Conservation (phyloP, 495 filamentous ascomycete species). For the Tuber umbilicatum region DNA sequence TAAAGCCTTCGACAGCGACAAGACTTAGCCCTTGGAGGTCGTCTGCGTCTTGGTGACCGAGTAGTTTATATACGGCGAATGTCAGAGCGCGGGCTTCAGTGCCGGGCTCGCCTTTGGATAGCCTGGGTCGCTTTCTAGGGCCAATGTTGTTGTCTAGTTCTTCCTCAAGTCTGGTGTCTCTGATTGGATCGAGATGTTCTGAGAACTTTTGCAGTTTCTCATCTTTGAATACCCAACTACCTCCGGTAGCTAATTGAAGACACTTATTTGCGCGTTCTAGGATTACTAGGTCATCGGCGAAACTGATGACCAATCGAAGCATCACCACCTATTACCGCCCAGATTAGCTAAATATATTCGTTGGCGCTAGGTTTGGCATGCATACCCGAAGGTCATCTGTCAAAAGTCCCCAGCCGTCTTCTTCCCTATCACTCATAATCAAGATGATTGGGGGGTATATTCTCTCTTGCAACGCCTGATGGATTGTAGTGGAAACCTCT, state of each 20-base stretch:
- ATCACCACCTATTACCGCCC: slow-evolving; percentile 18
- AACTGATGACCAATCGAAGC: slow-evolving; percentile 22
- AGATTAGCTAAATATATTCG: slow-evolving; percentile 7
- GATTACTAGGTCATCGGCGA: slow-evolving; percentile 17
- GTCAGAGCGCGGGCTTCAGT: slow-evolving; percentile 20
- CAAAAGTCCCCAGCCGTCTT: slow-evolving; percentile 18
- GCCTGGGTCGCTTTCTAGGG: slow-evolving; percentile 29
- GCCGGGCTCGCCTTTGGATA: slow-evolving; percentile 20
- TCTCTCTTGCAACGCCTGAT: slow-evolving; percentile 27
- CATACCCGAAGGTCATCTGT: slow-evolving; percentile 31
- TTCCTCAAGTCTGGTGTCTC: slow-evolving; percentile 10
- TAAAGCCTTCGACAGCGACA: slow-evolving; percentile 31
- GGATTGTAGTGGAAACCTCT: slow-evolving; percentile 15
- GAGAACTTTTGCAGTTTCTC: slow-evolving; percentile 19
- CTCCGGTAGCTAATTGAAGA: slow-evolving; percentile 23
- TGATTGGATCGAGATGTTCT: slow-evolving; percentile 11
- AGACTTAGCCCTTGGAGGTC: slow-evolving; percentile 25
- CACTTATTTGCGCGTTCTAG: slow-evolving; percentile 19
- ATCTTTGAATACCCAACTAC: slow-evolving; percentile 30
- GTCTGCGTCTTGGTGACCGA: slow-evolving; percentile 23
- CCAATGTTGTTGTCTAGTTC: slow-evolving; percentile 21
- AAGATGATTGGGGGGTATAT: slow-evolving; percentile 21
- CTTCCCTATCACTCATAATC: slow-evolving; percentile 22
- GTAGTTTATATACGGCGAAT: slow-evolving; percentile 22
- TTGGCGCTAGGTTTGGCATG: background rate